These are phyloP conservation scores for Huntiella savannae DNA, from an alignment of 2,329 filamentous ascomycete genomes.

Conservation along the genomic window DNA sequence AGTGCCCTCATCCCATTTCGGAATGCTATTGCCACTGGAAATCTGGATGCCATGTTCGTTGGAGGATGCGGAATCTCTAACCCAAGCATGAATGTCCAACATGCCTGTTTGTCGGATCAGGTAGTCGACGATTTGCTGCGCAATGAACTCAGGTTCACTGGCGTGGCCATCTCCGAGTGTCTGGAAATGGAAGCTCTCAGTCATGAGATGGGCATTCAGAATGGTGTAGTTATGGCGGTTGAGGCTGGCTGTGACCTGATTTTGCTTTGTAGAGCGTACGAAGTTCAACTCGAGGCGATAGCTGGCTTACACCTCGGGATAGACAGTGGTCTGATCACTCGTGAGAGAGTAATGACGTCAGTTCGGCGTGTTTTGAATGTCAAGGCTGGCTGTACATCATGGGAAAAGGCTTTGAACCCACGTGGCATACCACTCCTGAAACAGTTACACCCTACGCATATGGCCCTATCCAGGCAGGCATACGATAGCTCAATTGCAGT, in stretches of 20 bases:
- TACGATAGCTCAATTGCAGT: slow-evolving; percentile 91
- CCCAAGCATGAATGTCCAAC: slow-evolving; percentile 81
- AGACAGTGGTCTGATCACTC: slow-evolving; percentile 76
- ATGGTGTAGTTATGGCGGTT: slow-evolving; percentile 92
- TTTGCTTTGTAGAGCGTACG: slow-evolving; percentile 70
- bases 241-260: slow-evolving; percentile 90
- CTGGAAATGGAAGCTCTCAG: slow-evolving; percentile 92
- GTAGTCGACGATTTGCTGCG: slow-evolving; percentile 79
- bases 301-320: slow-evolving; percentile 74
- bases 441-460: slow-evolving; percentile 65
- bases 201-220: slow-evolving; percentile 90
- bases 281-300: slow-evolving; percentile 79
- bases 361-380: slow-evolving; percentile 58
- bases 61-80: slow-evolving; percentile 87
- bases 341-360: slow-evolving; percentile 61
- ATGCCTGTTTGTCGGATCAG: slow-evolving; percentile 82
- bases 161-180: slow-evolving; percentile 87
- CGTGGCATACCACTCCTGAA: slow-evolving; percentile 59
- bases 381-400: slow-evolving; percentile 73
- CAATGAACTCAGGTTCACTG: slow-evolving; percentile 75
- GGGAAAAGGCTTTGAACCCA: slow-evolving; percentile 80
- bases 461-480: slow-evolving; percentile 60
- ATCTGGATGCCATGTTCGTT: slow-evolving; percentile 83
- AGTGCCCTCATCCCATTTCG: slow-evolving; percentile 82
- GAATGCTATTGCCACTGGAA: slow-evolving; percentile 67